Evolutionary conservation across 1,284 basidiomycete species (phyloP).

Genomic region (Megacollybia platyphylla): DNA sequence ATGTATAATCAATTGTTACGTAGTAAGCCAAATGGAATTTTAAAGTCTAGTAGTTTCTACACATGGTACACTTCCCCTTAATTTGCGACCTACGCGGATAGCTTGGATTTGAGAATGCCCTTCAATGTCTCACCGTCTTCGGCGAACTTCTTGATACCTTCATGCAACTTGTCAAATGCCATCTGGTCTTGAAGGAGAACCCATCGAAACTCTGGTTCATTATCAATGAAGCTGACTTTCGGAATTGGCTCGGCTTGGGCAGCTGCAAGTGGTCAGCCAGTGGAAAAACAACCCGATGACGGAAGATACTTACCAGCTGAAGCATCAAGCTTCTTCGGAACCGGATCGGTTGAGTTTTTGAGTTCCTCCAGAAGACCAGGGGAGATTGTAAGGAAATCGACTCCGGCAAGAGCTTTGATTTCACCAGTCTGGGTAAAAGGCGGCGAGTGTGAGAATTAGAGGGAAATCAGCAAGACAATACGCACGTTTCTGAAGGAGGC

Average conservation of each 20-base stretch:
- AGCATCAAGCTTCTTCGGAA: slow-evolving; percentile 81
- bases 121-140: slow-evolving; percentile 91
- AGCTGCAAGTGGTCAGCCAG: slow-evolving; percentile 19
- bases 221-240: slow-evolving; percentile 83
- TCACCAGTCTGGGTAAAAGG: slow-evolving; percentile 55
- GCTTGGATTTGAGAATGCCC: slow-evolving; percentile 69
- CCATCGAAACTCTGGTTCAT: slow-evolving; percentile 96
- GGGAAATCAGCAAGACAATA: slow-evolving; percentile 7
- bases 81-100: slow-evolving; percentile 32
- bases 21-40: no score
- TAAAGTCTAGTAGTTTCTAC: no score
- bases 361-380: slow-evolving; percentile 89
- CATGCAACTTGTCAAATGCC: slow-evolving; percentile 94
- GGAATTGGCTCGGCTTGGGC: slow-evolving; percentile 47
- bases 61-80: no score
- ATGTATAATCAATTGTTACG: no score
- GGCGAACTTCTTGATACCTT: slow-evolving; percentile 92
- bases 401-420: slow-evolving; percentile 90
- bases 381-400: slow-evolving; percentile 94
- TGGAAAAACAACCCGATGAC: background rate
- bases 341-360: slow-evolving; percentile 63
- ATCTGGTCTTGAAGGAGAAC: slow-evolving; percentile 81
- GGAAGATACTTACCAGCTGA: slow-evolving; percentile 36
- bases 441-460: slow-evolving; percentile 7
- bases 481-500: slow-evolving; percentile 94